phyloP scores from a whole-genome alignment of 1,139 yeast species.

The Scheffersomyces cryptocercus region DNA sequence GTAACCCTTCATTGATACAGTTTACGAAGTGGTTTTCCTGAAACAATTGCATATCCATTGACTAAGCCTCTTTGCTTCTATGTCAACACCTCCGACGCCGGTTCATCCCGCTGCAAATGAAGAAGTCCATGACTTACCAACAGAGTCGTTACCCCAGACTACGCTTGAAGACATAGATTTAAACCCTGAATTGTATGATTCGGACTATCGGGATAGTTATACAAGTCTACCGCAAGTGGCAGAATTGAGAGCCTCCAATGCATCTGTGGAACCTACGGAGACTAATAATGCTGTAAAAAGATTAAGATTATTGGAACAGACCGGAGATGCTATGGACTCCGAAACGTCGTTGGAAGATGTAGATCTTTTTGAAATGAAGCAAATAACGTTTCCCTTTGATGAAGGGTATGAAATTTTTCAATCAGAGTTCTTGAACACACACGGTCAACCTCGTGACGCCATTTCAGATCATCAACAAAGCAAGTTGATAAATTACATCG shows the following conservation, averaged over 20 bases:
- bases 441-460: slow-evolving; percentile 3
- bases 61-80: background rate
- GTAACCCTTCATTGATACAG: too few relatives aligned
- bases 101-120: slow-evolving; percentile 48
- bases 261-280: background rate
- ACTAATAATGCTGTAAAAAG: background rate
- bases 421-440: slow-evolving; percentile 10
- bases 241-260: background rate
- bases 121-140: slow-evolving; percentile 35
- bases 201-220: background rate
- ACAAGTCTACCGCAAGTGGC: background rate
- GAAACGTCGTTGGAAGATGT: slow-evolving; percentile 13
- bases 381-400: slow-evolving; percentile 32
- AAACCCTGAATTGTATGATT: slow-evolving; percentile 42
- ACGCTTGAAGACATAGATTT: slow-evolving; percentile 32
- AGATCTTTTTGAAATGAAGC: slow-evolving; percentile 8
- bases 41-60: too few relatives aligned
- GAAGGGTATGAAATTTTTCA: slow-evolving; percentile 20
- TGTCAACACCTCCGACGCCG: slow-evolving; percentile 44
- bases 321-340: slow-evolving; percentile 1
- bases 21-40: too few relatives aligned
- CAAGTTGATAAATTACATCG: slow-evolving; percentile 60
- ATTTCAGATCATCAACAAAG: slow-evolving; percentile 45
- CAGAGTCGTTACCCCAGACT: slow-evolving; percentile 23
- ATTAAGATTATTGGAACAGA: too few relatives aligned